Conservation (phyloP, 257 asterid genomes). For the Gentiana dahurica region DNA sequence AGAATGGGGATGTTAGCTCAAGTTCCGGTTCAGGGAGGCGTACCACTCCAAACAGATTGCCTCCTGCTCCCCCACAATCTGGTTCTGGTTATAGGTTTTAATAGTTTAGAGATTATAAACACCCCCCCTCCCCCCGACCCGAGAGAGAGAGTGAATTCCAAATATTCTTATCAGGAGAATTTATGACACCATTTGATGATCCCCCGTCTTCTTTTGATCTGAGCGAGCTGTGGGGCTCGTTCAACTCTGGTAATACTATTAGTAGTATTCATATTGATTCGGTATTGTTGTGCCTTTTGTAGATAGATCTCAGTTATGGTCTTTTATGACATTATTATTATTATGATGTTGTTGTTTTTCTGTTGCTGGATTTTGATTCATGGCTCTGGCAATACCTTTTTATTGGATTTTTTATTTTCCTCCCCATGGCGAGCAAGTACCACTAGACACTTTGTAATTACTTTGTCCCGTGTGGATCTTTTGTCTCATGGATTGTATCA, state of each 20-base stretch:
- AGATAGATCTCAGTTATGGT: slow-evolving; percentile 42
- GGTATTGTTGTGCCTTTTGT: slow-evolving; percentile 32
- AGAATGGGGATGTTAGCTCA: slow-evolving; percentile 55
- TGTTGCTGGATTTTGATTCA: slow-evolving; percentile 33
- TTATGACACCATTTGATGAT: slow-evolving; percentile 21
- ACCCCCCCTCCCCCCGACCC: slow-evolving; percentile 18
- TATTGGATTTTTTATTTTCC: slow-evolving; percentile 5
- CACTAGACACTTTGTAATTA: not conserved
- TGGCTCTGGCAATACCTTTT: slow-evolving; percentile 11
- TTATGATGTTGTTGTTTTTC: slow-evolving; percentile 4
- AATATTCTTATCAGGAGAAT: slow-evolving; percentile 36
- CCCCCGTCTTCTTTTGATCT: slow-evolving; percentile 11
- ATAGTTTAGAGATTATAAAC: slow-evolving; percentile 28
- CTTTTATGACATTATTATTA: slow-evolving; percentile 12
- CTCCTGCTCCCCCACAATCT: slow-evolving; percentile 83
- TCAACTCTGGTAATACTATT: slow-evolving; percentile 35
- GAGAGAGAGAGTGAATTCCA: not conserved
- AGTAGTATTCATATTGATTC: slow-evolving; percentile 17
- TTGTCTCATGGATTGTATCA: not conserved
- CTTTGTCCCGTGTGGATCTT: not conserved
- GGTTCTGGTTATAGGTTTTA: slow-evolving; percentile 66
- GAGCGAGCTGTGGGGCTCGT: slow-evolving; percentile 29
- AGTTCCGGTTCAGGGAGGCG: slow-evolving; percentile 60
- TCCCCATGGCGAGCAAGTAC: not conserved
- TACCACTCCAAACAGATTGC: slow-evolving; percentile 80